phyloP scores from a whole-genome alignment of 2,329 filamentous ascomycete species.

The Pseudopithomyces chartarum region DNA sequence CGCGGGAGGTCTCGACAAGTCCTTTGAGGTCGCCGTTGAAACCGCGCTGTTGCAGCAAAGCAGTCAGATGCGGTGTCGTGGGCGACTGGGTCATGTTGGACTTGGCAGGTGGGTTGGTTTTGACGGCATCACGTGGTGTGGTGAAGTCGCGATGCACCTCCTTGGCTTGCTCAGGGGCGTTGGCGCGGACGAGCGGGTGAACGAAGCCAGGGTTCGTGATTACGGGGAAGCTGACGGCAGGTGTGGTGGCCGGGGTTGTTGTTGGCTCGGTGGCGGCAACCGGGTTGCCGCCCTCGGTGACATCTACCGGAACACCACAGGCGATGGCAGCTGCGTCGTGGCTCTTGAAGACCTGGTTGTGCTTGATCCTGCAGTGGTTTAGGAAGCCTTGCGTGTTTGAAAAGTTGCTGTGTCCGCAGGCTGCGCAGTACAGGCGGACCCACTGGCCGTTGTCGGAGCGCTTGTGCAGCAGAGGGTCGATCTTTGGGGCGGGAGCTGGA shows the following conservation, averaged over 20 bases:
- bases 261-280: slow-evolving; percentile 39
- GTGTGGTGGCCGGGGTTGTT: slow-evolving; percentile 30
- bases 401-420: slow-evolving; percentile 89
- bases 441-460: slow-evolving; percentile 79
- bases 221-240: slow-evolving; percentile 35
- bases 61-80: slow-evolving; percentile 49
- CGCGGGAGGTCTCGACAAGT: slow-evolving; percentile 42
- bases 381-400: slow-evolving; percentile 98
- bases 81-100: slow-evolving; percentile 44
- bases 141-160: slow-evolving; percentile 38
- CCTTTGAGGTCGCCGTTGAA: slow-evolving; percentile 47
- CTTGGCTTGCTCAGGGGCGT: slow-evolving; percentile 32
- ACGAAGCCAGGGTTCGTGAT: slow-evolving; percentile 39
- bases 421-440: slow-evolving; percentile 86
- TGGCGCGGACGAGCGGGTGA: slow-evolving; percentile 39
- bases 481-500: slow-evolving; percentile 62
- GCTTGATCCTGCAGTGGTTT: slow-evolving; percentile 96
- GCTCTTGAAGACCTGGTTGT: slow-evolving; percentile 91
- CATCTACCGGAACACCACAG: slow-evolving; percentile 81
- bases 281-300: slow-evolving; percentile 57
- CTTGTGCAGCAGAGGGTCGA: slow-evolving; percentile 81
- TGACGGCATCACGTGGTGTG: slow-evolving; percentile 22
- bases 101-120: slow-evolving; percentile 14
- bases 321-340: slow-evolving; percentile 91
- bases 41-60: slow-evolving; percentile 46